These are phyloP conservation scores for Spirogloea muscicola DNA, from an alignment of 139 green algal genomes.

Conservation along the genomic window DNA sequence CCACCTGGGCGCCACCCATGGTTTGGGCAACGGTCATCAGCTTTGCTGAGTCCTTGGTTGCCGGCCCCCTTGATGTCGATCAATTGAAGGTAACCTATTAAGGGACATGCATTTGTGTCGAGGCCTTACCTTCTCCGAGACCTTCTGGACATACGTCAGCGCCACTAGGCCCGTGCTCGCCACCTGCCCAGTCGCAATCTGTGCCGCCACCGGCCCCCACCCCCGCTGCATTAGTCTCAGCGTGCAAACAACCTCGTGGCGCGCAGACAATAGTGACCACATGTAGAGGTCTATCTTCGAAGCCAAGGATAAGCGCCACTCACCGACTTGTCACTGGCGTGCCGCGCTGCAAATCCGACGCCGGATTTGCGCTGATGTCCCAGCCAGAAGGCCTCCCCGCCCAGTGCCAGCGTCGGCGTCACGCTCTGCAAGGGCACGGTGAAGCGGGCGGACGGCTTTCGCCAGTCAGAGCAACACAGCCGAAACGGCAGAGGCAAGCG, in stretches of 20 bases:
- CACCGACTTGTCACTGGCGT: constrained; percentile 59
- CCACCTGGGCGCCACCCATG: constrained; percentile 31
- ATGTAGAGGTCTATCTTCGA: too few relatives aligned
- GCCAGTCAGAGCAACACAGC: too few relatives aligned
- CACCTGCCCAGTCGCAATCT: constrained; percentile 54
- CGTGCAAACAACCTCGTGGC: too few relatives aligned
- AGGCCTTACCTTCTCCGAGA: constrained; percentile 78
- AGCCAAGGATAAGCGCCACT: neutral
- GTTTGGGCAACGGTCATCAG: too few relatives aligned
- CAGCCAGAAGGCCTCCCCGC: constrained; percentile 92
- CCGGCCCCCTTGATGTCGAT: too few relatives aligned
- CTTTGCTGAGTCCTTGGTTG: too few relatives aligned
- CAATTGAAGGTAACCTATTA: neutral
- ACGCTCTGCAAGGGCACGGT: constrained; percentile 96
- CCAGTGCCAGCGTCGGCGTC: constrained; percentile 70
- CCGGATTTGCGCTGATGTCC: constrained; percentile 72
- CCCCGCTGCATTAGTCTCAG: too few relatives aligned
- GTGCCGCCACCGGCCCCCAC: too few relatives aligned
- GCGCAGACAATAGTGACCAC: too few relatives aligned
- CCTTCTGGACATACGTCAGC: constrained; percentile 84
- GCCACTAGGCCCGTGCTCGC: constrained; percentile 90
- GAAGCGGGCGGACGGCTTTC: too few relatives aligned
- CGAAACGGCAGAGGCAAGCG: too few relatives aligned
- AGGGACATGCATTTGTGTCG: neutral
- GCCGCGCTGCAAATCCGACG: constrained; percentile 64